A percentile compares a stretch with the other conserved stretches of the same genome.
Evolutionary conservation across 1,284 basidiomycete species (phyloP).

Genomic region (Melampsora abietis-canadensis): DNA sequence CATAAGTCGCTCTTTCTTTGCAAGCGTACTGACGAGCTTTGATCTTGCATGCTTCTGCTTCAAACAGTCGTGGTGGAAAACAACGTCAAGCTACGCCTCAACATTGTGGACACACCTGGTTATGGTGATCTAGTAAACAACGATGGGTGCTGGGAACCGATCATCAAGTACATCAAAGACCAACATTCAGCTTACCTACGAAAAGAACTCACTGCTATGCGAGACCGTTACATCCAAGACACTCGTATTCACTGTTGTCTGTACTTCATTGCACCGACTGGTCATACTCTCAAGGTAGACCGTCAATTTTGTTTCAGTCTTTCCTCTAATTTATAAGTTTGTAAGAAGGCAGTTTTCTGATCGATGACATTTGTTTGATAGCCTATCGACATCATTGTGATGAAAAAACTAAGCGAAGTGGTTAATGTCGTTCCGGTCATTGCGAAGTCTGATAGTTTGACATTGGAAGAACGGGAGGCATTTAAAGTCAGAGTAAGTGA

Average conservation of each 20-base stretch:
- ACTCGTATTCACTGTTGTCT: conserved; percentile 97
- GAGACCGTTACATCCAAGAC: conserved; percentile 96
- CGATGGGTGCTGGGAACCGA: conserved; percentile 76
- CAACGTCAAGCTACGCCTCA: conserved; percentile 86
- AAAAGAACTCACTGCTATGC: conserved; percentile 97
- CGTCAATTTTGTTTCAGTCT: conserved; percentile 23
- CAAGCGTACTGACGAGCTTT: not conserved
- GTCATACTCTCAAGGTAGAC: conserved; percentile 76
- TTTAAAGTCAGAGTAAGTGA: conserved; percentile 81
- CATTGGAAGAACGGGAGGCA: conserved; percentile 80
- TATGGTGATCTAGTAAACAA: conserved; percentile 99
- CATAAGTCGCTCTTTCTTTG: not conserved
- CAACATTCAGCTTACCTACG: conserved; percentile 97
- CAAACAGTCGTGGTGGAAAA: conserved; percentile 86
- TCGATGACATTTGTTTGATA: conserved; percentile 40
- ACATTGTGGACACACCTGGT: conserved; percentile 98
- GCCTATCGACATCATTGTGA: conserved; percentile 87
- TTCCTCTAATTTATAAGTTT: not conserved
- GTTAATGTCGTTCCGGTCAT: conserved; percentile 99
- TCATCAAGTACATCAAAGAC: conserved; percentile 61
- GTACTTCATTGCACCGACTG: conserved; percentile 97
- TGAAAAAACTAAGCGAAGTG: conserved; percentile 97
- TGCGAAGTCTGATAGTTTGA: conserved; percentile 94
- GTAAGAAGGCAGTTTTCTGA: conserved; percentile 42
- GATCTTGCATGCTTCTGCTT: conserved; percentile 13